These are phyloP conservation scores for Fraxinus velutina DNA, from an alignment of 305 asterid genomes.

Conservation along the genomic window DNA sequence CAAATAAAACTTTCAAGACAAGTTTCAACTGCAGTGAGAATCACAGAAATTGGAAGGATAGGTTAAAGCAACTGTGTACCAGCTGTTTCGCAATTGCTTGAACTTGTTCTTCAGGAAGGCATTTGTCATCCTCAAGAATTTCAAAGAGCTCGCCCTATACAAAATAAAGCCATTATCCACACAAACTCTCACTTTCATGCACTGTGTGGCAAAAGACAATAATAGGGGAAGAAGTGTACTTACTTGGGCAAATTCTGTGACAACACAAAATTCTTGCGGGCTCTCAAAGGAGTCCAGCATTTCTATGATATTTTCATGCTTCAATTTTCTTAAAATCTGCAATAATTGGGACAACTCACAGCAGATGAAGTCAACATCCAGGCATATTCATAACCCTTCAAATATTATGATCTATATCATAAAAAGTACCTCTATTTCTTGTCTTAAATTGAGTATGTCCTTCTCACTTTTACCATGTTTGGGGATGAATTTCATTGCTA, in stretches of 20 bases:
- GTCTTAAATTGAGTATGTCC: conserved; percentile 86
- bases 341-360: conserved; percentile 17
- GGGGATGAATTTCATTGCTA: conserved; percentile 96
- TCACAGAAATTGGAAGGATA: conserved; percentile 5
- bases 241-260: conserved; percentile 91
- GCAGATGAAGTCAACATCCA: conserved; percentile 21
- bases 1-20: background rate
- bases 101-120: conserved; percentile 98
- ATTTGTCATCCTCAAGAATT: conserved; percentile 96
- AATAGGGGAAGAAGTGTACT: conserved; percentile 21
- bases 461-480: conserved; percentile 96
- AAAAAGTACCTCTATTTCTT: conserved; percentile 82
- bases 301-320: conserved; percentile 89
- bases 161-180: conserved; percentile 24
- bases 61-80: conserved; percentile 41
- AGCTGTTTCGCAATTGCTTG: conserved; percentile 97
- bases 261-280: conserved; percentile 97
- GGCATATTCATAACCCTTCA: background rate
- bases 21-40: conserved; percentile 4
- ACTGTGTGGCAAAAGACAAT: conserved; percentile 16
- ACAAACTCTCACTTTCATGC: conserved; percentile 15
- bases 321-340: conserved; percentile 91
- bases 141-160: conserved; percentile 95
- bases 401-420: background rate
- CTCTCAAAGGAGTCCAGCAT: conserved; percentile 96